Evolutionary conservation across 352 stramenopile genomes (phyloP), one percentile per base, ranked within the genome.

Genomic region (Phytophthora lateralis): DNA sequence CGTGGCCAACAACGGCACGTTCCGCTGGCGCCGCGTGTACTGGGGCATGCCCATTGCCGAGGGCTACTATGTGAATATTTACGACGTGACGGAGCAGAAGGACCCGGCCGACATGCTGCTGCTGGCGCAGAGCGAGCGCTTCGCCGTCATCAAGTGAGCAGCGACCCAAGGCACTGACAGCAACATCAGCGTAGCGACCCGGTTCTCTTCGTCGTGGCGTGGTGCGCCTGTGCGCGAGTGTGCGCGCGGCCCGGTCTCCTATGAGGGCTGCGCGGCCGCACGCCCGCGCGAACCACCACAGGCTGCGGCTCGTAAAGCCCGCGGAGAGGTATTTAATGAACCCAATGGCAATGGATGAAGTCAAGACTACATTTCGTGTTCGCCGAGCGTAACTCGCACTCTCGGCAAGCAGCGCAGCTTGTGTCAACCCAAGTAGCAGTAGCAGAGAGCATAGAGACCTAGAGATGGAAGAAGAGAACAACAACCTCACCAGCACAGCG

Each of bases 51-150:
- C 86, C 12, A 95, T 93, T 57, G 80, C 73, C 35, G 81, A 90
- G 49, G 82, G 81, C 57, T 95, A 95, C 74, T 95, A 90, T 73
- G 75, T 95, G 52, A 93, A 93, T 71, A 89, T 93, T 69, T 95
- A 93, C 74, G 85, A 90, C 67, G 81, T 84, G 45, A 88, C 80
- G 39, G 75, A 85, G 52, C 66, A 85, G 58, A 67, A 71, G 48
- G 70, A 78, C 43, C 63, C 70, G 30, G 66, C 59, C 24, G 62
- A 75, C 38, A 55, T 84, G 41, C 55, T 77, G 60, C 59, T 92
- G 59, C 69, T 92, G 34, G 80, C 80, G 10, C 70, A 77, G 61
- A 92, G 82, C 50, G 82, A 92, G 64, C 77, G 73, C 50, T 92
- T 92, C 56, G 78, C 80, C 17, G 80, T 92, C 37, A 80, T 88